Conservation (phyloP, 164 flowering plant species). For the Piper longum region DNA sequence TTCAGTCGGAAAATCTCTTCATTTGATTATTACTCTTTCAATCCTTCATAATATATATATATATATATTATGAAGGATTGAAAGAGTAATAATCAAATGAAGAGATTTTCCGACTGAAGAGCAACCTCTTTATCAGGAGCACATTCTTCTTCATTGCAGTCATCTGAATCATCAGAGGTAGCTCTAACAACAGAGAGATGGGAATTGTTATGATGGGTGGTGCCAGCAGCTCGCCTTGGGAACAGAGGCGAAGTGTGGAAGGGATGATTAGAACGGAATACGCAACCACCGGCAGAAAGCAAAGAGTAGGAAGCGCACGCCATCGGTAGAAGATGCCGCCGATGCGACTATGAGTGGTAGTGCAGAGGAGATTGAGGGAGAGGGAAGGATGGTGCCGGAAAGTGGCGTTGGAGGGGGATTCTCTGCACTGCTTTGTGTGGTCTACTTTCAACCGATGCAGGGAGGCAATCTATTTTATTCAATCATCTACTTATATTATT, state of each 20-base stretch:
- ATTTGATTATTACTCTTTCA: not conserved
- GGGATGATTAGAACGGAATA: conserved; percentile 14
- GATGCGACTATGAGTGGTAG: not conserved
- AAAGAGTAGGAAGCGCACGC: conserved; percentile 32
- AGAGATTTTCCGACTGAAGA: not conserved
- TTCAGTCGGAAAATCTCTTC: not conserved
- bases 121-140: conserved; percentile 97
- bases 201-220: not conserved
- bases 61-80: not conserved
- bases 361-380: too few species aligned
- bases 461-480: too few species aligned
- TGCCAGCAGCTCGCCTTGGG: conserved; percentile 1
- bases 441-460: too few species aligned
- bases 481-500: too few species aligned
- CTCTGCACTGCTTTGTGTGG: too few species aligned
- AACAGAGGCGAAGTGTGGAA: conserved; percentile 9
- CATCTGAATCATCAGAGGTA: conserved; percentile 25
- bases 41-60: not conserved
- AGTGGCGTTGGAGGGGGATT: too few species aligned
- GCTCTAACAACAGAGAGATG: conserved; percentile 39
- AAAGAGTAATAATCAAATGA: not conserved
- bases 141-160: conserved; percentile 85
- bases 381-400: too few species aligned
- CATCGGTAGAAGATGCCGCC: conserved; percentile 11
- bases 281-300: conserved; percentile 27